Evolutionary conservation across 2,329 filamentous ascomycete species (phyloP), one percentile per base, ranked within the genome.

Genomic region (Thielaviopsis ethacetica): DNA sequence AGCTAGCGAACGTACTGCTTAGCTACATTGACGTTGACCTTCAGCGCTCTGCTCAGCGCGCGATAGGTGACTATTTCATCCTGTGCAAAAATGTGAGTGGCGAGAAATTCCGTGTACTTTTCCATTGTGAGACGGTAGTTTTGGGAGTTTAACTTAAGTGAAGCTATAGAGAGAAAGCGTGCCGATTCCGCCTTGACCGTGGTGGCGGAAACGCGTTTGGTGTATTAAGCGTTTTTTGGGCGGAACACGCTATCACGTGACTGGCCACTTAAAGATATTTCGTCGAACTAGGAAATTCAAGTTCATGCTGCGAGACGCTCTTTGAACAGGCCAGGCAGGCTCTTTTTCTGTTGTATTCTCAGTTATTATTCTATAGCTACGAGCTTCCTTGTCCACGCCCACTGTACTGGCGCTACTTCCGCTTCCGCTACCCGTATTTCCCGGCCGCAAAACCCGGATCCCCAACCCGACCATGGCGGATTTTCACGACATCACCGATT

Each of bases 51-150:
- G 71, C 90, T 93, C 62, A 98, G 73, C 54, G 85, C 76, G 56
- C 90, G 85, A 74, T 96, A 97, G 56, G 88, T 95, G 66, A 95
- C 87, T 63, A 85, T 78, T 63, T 81, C 81, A 64, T 84, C 81
- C 67, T 95, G 88, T 60, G 82, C 84, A 63, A 95, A 76, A 60
- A 95, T 78, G 66, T 84, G 81, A 65, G 84, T 82, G 4, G 86
- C 86, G 6, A 95, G 78, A 66, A 83, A 91, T 59, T 82, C 83
- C 64, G 76, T 82, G 67, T 88, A 84, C 63, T 85, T 80, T 1
- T 77, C 75, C 79, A 82, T 81, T 7, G 15, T 7, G 38, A 44
- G 13, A n/a, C n/a, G 13, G 38, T n/a, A 7, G 15, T 44, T 17
- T 15, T 17, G 5, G 38, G 3, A n/a, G 13, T 12, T 41, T 17